phyloP scores from a whole-genome alignment of 2,329 filamentous ascomycete species.

The Cryphonectria naterciae region DNA sequence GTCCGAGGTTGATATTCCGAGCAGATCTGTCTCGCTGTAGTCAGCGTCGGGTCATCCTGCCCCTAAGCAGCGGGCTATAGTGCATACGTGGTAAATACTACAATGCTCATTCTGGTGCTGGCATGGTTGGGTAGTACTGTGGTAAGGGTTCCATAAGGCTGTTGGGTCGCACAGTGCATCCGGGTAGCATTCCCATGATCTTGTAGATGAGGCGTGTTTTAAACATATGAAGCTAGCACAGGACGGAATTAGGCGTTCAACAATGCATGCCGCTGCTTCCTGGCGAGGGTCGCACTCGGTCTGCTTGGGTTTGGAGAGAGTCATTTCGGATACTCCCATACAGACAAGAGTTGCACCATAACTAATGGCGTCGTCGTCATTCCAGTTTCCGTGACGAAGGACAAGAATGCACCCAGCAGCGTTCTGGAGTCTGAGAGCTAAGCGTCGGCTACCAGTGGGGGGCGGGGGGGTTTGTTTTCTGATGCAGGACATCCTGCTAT shows the following conservation, averaged over 20 bases:
- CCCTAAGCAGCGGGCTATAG: background rate
- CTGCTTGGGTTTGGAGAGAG: background rate
- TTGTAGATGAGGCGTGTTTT: conserved; percentile 25
- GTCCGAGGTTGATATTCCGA: background rate
- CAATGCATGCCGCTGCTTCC: background rate
- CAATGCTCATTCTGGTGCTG: background rate
- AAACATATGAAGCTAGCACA: conserved; percentile 20
- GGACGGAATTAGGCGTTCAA: conserved; percentile 1
- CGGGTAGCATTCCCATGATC: conserved; percentile 12
- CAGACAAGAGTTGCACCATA: background rate
- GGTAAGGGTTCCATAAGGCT: background rate
- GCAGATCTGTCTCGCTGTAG: background rate
- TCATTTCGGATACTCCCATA: conserved; percentile 1
- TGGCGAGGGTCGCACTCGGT: background rate
- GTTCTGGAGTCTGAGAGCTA: background rate
- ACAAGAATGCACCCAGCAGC: background rate
- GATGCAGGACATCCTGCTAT: conserved; percentile 3
- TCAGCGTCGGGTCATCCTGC: background rate
- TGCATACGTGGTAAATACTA: background rate
- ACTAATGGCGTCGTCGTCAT: background rate
- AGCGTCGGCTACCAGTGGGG: background rate
- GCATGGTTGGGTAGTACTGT: background rate
- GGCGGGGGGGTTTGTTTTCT: too few species aligned
- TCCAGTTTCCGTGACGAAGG: background rate
- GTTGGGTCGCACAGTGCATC: conserved; percentile 26